These are phyloP conservation scores for Debaryomyces udenii DNA, from an alignment of 1,139 yeast species.

Conservation along the genomic window DNA sequence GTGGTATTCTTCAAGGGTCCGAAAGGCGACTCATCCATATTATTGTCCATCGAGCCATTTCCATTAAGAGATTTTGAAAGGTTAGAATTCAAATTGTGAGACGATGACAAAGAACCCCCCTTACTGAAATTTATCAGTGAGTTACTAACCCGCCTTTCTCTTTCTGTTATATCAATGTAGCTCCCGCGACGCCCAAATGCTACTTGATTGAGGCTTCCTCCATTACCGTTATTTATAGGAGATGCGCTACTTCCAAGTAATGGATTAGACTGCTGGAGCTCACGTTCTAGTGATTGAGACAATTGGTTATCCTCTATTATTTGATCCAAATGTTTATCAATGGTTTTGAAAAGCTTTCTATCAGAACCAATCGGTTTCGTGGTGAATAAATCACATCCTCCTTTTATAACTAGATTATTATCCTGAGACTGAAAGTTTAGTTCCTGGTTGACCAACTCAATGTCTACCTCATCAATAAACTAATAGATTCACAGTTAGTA, in stretches of 20 bases:
- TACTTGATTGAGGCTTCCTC: conserved; percentile 1
- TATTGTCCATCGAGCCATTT: conserved; percentile 25
- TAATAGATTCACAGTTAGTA: conserved; percentile 30
- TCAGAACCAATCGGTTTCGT: conserved; percentile 93
- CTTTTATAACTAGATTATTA: conserved; percentile 69
- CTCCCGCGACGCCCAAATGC: conserved; percentile 23
- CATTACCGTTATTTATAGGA: conserved; percentile 22
- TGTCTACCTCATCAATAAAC: conserved; percentile 91
- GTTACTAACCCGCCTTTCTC: conserved; percentile 30
- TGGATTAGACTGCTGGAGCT: conserved; percentile 42
- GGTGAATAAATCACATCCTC: conserved; percentile 94
- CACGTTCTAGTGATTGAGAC: conserved; percentile 45
- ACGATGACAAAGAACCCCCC: conserved; percentile 14
- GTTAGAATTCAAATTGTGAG: conserved; percentile 10
- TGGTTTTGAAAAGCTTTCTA: conserved; percentile 80
- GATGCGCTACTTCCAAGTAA: conserved; percentile 42
- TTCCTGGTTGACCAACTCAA: conserved; percentile 85
- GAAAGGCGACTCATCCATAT: conserved; percentile 75
- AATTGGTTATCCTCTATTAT: conserved; percentile 59
- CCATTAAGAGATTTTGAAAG: conserved; percentile 25
- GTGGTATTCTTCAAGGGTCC: conserved; percentile 88
- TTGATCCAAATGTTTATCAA: conserved; percentile 79
- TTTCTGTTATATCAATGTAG: conserved; percentile 19
- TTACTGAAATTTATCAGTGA: conserved; percentile 15
- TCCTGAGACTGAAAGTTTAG: conserved; percentile 87